Percentiles rank a stretch among this genome's conserved stretches.
phyloP scores from a whole-genome alignment of 768 basidiomycete genomes.

The Gymnopilus junonius region DNA sequence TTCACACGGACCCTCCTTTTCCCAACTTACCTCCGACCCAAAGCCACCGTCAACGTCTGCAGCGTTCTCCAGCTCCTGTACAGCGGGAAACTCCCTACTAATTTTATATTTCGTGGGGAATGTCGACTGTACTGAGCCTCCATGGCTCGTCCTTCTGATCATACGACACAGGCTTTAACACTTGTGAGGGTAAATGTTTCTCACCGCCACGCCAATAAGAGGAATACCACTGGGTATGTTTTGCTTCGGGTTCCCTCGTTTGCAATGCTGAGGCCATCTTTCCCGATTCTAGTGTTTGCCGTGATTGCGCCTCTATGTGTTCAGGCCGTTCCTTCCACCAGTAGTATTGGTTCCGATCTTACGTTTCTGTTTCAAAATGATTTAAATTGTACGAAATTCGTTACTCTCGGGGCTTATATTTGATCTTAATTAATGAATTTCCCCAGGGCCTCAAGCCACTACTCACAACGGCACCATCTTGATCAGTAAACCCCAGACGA shows the following conservation, averaged over 20 bases:
- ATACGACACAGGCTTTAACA: neutral
- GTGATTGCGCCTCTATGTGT: neutral
- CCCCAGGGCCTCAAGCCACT: slow-evolving; percentile 24
- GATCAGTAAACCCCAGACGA: slow-evolving; percentile 14
- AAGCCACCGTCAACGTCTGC: neutral
- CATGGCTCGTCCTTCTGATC: neutral
- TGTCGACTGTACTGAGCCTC: too few relatives aligned
- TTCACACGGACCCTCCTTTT: neutral
- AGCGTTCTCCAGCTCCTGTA: neutral
- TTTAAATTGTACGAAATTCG: slow-evolving; percentile 30
- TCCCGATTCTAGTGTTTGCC: neutral
- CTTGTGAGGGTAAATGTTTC: neutral
- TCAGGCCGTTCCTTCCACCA: slow-evolving; percentile 15
- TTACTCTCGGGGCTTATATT: neutral
- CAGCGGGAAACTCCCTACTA: neutral
- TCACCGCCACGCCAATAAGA: neutral
- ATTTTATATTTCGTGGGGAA: neutral
- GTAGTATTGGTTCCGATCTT: slow-evolving; percentile 26
- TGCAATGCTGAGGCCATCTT: neutral
- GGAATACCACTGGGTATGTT: neutral
- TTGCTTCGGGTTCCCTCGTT: neutral
- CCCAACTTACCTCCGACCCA: neutral
- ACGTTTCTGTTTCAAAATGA: slow-evolving; percentile 38
- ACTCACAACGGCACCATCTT: slow-evolving; percentile 25
- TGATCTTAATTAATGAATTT: neutral